Base-by-base conservation (phyloP, 805 yeast species). In the Barnettozyma pratensis region DNA sequence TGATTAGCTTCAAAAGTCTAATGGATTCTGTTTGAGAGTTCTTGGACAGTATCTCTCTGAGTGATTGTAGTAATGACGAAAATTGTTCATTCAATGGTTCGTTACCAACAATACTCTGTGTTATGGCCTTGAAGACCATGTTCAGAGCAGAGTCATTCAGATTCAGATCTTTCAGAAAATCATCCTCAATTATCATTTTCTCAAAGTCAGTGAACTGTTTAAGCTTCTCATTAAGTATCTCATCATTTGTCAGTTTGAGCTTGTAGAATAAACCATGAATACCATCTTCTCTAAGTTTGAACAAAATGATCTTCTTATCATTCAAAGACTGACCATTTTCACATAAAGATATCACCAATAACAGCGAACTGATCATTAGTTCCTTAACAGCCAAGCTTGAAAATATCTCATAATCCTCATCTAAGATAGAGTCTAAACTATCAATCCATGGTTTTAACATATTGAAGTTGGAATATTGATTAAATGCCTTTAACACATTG, bases 41-140 rank as follows among this genome's bases (percentile, higher is more conserved):
- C 39, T 73, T 70, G 32, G 74, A 78, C 46, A 75, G 53, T 41
- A 84, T 74, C 10, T 74, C 72, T 19, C 68, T 61, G 79, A 87
- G 77, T 45, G 83, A 68, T 7, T 80, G 74, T 36, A 68, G 62
- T 2, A 84, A 71, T 32, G 82, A 65, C n/a, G 79, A 80, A 6
- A 78, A 72, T 2, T 89, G 85, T 54, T 83, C 78, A 52, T 78
- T 77, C 62, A 86, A 76, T 55, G 83, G 79, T 10, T 80, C 70
- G 47, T 79, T 72, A 29, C 70, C 74, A 42, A 69, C 64, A 53
- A 70, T 61, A 55, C 75, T 60, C 2, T 48, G 38, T 12, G 51
- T 50, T 1, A 60, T 34, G 6, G 51, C 39, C 10, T 49, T 54
- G 28, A 51, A 46, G 6, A 52, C 37, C 11, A 50, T 14, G 27